These are phyloP conservation scores for Geranium rotundifolium DNA, from an alignment of 345 rosid species.

Conservation along the genomic window DNA sequence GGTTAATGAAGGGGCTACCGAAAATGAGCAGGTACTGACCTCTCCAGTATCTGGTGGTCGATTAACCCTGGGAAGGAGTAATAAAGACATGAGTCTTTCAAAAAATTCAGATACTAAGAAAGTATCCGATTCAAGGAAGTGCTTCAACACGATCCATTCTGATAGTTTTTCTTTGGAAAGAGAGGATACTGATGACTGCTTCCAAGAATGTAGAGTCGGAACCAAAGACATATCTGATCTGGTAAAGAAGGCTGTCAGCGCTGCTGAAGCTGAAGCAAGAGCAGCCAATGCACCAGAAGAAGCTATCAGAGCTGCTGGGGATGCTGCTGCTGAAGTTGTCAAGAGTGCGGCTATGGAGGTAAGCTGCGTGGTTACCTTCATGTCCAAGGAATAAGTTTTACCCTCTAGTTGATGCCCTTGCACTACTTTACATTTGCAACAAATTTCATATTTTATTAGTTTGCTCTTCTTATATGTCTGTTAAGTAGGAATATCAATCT, in stretches of 20 bases:
- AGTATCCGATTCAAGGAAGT: conserved; percentile 38
- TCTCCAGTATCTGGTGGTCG: conserved; percentile 66
- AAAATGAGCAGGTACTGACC: conserved; percentile 41
- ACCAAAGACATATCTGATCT: conserved; percentile 60
- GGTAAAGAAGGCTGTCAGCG: conserved; percentile 71
- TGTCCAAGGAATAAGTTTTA: too few relatives aligned
- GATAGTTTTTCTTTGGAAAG: conserved; percentile 42
- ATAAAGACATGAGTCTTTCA: conserved; percentile 38
- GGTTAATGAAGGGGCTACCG: conserved; percentile 42
- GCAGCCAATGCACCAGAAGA: conserved; percentile 73
- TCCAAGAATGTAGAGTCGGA: conserved; percentile 73
- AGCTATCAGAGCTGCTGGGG: conserved; percentile 88
- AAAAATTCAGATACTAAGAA: conserved; percentile 42
- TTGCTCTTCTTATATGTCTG: conserved; percentile 4
- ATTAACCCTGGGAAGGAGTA: conserved; percentile 28
- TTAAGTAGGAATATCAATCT: conserved; percentile 48
- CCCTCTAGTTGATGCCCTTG: conserved; percentile 1
- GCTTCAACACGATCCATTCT: conserved; percentile 25
- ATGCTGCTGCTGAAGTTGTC: conserved; percentile 94
- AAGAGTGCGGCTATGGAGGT: conserved; percentile 89
- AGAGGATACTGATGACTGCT: conserved; percentile 63
- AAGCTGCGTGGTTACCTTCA: not conserved
- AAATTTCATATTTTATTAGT: not conserved
- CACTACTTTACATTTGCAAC: not conserved
- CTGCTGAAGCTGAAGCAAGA: conserved; percentile 97